These are phyloP conservation scores for Alternaria metachromatica DNA, from an alignment of 2,329 filamentous ascomycete species.

Conservation along the genomic window DNA sequence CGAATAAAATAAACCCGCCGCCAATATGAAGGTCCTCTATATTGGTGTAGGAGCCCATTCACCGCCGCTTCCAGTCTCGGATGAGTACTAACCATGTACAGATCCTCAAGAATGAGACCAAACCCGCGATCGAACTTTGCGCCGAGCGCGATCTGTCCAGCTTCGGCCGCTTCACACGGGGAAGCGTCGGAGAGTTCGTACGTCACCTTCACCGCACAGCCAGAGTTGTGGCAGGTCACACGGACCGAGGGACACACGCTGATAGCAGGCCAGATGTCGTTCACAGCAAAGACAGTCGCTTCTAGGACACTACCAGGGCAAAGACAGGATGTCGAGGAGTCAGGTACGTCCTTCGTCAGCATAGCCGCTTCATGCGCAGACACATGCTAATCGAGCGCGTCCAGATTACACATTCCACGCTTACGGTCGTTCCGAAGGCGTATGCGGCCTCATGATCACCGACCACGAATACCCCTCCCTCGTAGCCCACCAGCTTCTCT, in stretches of 20 bases:
- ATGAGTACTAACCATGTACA: conserved; percentile 48
- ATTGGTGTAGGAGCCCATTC: conserved; percentile 71
- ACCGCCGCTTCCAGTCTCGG: conserved; percentile 15
- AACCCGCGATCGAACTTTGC: conserved; percentile 74
- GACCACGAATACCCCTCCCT: conserved; percentile 66
- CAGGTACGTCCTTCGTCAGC: no score
- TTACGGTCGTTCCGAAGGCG: conserved; percentile 54
- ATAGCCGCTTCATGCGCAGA: no score
- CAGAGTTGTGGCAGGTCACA: not conserved
- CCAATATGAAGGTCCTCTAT: conserved; percentile 82
- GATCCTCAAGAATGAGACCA: conserved; percentile 80
- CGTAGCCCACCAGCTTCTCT: conserved; percentile 84
- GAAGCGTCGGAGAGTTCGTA: conserved; percentile 49
- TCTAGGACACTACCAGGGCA: conserved; percentile 82
- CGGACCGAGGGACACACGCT: conserved; percentile 6
- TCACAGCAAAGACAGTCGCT: conserved; percentile 87
- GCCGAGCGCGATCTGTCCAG: conserved; percentile 72
- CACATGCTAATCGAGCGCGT: not conserved
- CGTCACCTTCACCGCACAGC: not conserved
- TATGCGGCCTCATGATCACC: conserved; percentile 56
- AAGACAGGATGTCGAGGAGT: conserved; percentile 81
- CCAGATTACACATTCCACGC: conserved; percentile 67
- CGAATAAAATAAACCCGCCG: not conserved
- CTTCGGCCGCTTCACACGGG: conserved; percentile 78
- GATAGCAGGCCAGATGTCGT: conserved; percentile 66